Percentiles rank a stretch among this genome's conserved stretches.
phyloP scores from a whole-genome alignment of 108 stramenopile species.

The Nitzschia sp. region DNA sequence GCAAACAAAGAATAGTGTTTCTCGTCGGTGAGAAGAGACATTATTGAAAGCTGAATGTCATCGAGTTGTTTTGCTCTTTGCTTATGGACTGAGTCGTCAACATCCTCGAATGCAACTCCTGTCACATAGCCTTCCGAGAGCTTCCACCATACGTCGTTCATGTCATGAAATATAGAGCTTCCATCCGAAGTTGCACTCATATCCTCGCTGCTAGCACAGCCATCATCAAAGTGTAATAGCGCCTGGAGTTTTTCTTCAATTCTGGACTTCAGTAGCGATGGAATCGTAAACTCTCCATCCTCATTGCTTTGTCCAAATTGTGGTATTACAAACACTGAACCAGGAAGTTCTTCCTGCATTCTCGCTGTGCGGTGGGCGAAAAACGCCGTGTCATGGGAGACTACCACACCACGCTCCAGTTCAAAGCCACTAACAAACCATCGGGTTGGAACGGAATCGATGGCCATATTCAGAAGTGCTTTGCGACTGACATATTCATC shows the following conservation, averaged over 20 bases:
- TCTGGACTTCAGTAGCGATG: conserved; percentile 15
- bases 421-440: conserved; percentile 80
- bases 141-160: conserved; percentile 65
- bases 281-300: conserved; percentile 34
- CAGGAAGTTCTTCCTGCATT: conserved; percentile 44
- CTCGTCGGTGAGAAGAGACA: conserved; percentile 29
- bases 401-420: conserved; percentile 70
- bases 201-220: conserved; percentile 24
- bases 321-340: conserved; percentile 65
- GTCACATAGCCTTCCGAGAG: conserved; percentile 26
- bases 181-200: neutral
- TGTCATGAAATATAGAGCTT: conserved; percentile 35
- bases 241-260: conserved; percentile 12
- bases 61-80: conserved; percentile 25
- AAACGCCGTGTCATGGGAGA: conserved; percentile 63
- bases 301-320: conserved; percentile 65
- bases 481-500: conserved; percentile 60
- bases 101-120: conserved; percentile 15
- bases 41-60: conserved; percentile 34
- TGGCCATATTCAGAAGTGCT: conserved; percentile 83
- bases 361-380: conserved; percentile 54
- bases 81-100: conserved; percentile 8
- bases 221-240: conserved; percentile 21
- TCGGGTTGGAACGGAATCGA: conserved; percentile 72
- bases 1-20: conserved; percentile 36